Conservation (phyloP, 2,329 filamentous ascomycete genomes). For the Lachnellula arida region DNA sequence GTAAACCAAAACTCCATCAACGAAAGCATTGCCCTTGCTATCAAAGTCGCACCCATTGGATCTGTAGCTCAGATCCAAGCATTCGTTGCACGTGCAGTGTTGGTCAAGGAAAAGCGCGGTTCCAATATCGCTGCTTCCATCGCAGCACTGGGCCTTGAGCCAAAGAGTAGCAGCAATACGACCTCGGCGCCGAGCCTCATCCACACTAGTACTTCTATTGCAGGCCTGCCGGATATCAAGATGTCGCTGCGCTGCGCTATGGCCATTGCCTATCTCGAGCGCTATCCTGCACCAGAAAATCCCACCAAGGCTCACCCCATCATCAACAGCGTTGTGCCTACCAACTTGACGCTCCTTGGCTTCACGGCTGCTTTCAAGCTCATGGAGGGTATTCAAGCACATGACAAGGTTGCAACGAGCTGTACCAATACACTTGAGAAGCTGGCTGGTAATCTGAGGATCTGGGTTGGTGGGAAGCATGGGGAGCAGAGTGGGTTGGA, state of each 20-base stretch:
- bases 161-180: constrained; percentile 22
- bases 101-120: constrained; percentile 50
- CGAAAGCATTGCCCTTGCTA: constrained; percentile 60
- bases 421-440: constrained; percentile 49
- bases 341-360: constrained; percentile 45
- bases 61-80: constrained; percentile 64
- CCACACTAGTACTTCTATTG: constrained; percentile 40
- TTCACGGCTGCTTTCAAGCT: constrained; percentile 56
- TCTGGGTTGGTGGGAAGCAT: constrained; percentile 54
- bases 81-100: constrained; percentile 53
- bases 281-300: constrained; percentile 37
- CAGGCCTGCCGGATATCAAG: constrained; percentile 47
- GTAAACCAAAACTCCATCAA: constrained; percentile 37
- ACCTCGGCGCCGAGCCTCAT: constrained; percentile 37
- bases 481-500: constrained; percentile 50
- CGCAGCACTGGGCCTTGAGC: constrained; percentile 44
- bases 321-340: constrained; percentile 46
- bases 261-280: constrained; percentile 54
- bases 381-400: constrained; percentile 48
- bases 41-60: constrained; percentile 70
- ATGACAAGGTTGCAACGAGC: constrained; percentile 43
- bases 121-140: constrained; percentile 53
- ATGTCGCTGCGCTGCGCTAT: constrained; percentile 56
- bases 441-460: constrained; percentile 52
- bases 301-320: constrained; percentile 43